Evolutionary conservation across 1,139 yeast genomes (phyloP), one percentile per base, ranked within the genome.

Genomic region (Hemisphaericaspora lyxosophila): DNA sequence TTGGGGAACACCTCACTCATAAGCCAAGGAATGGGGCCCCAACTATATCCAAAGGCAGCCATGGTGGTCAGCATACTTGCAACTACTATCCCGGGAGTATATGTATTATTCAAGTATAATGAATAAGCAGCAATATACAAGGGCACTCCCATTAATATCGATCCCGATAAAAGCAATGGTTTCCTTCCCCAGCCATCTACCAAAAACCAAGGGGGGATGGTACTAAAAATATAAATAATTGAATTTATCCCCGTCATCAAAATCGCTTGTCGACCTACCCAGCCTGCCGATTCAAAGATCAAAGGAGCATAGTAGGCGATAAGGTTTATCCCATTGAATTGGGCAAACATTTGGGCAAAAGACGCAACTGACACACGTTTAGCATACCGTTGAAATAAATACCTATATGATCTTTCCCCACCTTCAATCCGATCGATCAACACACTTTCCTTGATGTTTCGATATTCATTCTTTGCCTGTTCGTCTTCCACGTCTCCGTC

Each of bases 1-100:
- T 86, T 76, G 0, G 97, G 97, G 42, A 90, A 75, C 38, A 90
- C 90, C 64, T 89, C 97, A 33, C 89, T 88, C 64, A 87, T 83
- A 51, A 90, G 72, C 97, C 97, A 89, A 6, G 96, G 96, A 43
- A 90, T 82, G 3, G 97, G 97, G 8, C 96, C 96, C 95, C 96
- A 88, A 40, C 85, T 76, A 51, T 81, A 81, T 8, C 96, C 96
- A 62, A 88, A 88, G 23, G 86, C 85, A 0, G 95, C 87, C 54
- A 88, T 90, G 64, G 82, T 85, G 11, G 85, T 62, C 36, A 89
- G 76, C 17, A 89, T 95, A 51, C 85, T 78, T 1, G 76, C 55
- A 2, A 88, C 96, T 24, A 89, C 96, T 40, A 80, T 59, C 11
- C 68, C 69, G 6, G 96, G 86, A 2, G 96, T 87, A 38, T 72